These are phyloP conservation scores for Opeltia flavorubescens DNA, from an alignment of 495 filamentous ascomycete genomes.

Conservation along the genomic window DNA sequence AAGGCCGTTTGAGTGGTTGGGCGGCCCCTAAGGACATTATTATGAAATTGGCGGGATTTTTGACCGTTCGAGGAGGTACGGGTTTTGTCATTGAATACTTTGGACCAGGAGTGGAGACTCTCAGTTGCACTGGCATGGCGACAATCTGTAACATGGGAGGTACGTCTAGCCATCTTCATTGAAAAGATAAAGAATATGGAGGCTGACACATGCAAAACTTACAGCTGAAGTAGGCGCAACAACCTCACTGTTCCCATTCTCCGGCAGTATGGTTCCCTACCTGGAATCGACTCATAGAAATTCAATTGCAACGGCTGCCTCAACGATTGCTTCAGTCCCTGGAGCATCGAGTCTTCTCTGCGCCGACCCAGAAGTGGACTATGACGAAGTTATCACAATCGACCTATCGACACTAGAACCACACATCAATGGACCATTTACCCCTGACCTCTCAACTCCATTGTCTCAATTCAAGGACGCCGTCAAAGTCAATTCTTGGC, in stretches of 20 bases:
- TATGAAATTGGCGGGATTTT: conserved; percentile 68
- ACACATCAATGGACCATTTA: conserved; percentile 95
- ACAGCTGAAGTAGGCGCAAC: conserved; percentile 91
- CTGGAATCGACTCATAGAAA: conserved; percentile 69
- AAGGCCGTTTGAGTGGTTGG: conserved; percentile 78
- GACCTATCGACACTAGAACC: conserved; percentile 83
- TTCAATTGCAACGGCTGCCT: conserved; percentile 51
- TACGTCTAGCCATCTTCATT: conserved; percentile 15
- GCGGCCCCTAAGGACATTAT: conserved; percentile 92
- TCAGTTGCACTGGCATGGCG: conserved; percentile 87
- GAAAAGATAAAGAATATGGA: neutral
- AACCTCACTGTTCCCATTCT: conserved; percentile 86
- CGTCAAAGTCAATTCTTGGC: conserved; percentile 76
- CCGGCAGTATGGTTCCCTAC: conserved; percentile 56
- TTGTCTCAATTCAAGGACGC: conserved; percentile 75
- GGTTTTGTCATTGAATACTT: conserved; percentile 90
- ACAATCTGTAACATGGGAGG: conserved; percentile 76
- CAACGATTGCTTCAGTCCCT: conserved; percentile 30
- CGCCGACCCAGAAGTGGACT: conserved; percentile 69
- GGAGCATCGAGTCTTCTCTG: conserved; percentile 37
- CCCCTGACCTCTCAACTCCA: conserved; percentile 85
- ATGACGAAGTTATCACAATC: conserved; percentile 86
- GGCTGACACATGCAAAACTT: conserved; percentile 17
- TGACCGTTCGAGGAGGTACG: conserved; percentile 90
- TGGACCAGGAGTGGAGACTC: conserved; percentile 73